phyloP scores from a whole-genome alignment of 768 basidiomycete genomes.

The Leucogyrophana mollusca region DNA sequence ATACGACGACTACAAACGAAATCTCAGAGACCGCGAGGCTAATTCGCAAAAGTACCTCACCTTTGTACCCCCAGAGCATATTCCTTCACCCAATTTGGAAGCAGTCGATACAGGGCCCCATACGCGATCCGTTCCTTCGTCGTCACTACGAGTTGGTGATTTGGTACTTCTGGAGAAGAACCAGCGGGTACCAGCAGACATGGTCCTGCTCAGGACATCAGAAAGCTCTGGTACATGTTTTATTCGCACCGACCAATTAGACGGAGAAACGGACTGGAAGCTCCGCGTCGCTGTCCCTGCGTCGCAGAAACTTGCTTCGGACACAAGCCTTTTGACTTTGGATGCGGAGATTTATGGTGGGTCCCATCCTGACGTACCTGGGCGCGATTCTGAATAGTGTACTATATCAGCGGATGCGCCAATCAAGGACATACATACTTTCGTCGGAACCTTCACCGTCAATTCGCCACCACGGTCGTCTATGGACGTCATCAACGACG shows the following conservation, averaged over 20 bases:
- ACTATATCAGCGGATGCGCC: conserved; percentile 79
- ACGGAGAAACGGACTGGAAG: conserved; percentile 99
- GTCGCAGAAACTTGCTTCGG: conserved; percentile 67
- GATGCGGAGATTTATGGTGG: conserved; percentile 90
- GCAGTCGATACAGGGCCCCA: conserved; percentile 40
- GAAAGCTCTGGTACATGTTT: conserved; percentile 94
- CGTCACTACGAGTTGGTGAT: conserved; percentile 87
- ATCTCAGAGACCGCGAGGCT: conserved; percentile 89
- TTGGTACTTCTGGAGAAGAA: conserved; percentile 94
- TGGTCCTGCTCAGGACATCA: conserved; percentile 84
- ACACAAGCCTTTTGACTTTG: conserved; percentile 51
- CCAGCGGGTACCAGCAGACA: conserved; percentile 92
- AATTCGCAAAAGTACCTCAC: conserved; percentile 91
- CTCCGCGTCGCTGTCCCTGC: conserved; percentile 84
- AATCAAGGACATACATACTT: conserved; percentile 94
- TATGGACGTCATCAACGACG: conserved; percentile 33
- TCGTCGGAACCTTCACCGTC: conserved; percentile 88
- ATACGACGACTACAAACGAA: conserved; percentile 95
- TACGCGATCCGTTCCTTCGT: conserved; percentile 83
- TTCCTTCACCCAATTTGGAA: conserved; percentile 30
- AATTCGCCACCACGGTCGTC: conserved; percentile 37
- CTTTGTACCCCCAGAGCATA: conserved; percentile 54
- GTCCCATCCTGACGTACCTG: too few relatives aligned
- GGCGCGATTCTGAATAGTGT: conserved; percentile 10
- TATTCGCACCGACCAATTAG: conserved; percentile 95